A percentile compares a stretch with the other conserved stretches of the same genome.
These are phyloP conservation scores for Salvia rosmarinus DNA, from an alignment of 257 asterid genomes.

Conservation along the genomic window DNA sequence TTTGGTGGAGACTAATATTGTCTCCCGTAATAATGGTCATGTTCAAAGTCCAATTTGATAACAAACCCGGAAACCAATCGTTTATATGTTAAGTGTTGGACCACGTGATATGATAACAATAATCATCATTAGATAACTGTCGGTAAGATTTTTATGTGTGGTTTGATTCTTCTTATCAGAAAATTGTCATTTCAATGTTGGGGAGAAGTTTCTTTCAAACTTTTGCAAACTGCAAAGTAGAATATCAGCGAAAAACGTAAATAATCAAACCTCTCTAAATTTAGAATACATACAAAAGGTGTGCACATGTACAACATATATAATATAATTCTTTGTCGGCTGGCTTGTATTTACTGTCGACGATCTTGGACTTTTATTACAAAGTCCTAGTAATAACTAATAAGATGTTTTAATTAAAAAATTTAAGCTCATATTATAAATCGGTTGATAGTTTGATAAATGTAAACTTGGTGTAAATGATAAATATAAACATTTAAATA, in stretches of 20 bases:
- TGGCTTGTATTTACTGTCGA: background rate
- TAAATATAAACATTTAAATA: no score
- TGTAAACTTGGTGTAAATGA: no score
- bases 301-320: background rate
- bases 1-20: no score
- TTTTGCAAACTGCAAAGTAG: slow-evolving; percentile 11
- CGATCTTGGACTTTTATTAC: background rate
- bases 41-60: background rate
- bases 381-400: background rate
- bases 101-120: slow-evolving; percentile 2
- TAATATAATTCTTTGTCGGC: background rate
- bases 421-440: background rate
- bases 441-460: no score
- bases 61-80: background rate
- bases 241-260: background rate
- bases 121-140: background rate
- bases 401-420: background rate
- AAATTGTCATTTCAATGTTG: background rate
- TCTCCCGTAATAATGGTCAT: no score
- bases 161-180: background rate
- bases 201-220: slow-evolving; percentile 15
- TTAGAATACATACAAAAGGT: background rate
- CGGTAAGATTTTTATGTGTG: slow-evolving; percentile 14
- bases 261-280: slow-evolving; percentile 5
- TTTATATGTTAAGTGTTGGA: background rate